Base-by-base conservation (phyloP, 257 asterid genomes). In the Asclepias syriaca region DNA sequence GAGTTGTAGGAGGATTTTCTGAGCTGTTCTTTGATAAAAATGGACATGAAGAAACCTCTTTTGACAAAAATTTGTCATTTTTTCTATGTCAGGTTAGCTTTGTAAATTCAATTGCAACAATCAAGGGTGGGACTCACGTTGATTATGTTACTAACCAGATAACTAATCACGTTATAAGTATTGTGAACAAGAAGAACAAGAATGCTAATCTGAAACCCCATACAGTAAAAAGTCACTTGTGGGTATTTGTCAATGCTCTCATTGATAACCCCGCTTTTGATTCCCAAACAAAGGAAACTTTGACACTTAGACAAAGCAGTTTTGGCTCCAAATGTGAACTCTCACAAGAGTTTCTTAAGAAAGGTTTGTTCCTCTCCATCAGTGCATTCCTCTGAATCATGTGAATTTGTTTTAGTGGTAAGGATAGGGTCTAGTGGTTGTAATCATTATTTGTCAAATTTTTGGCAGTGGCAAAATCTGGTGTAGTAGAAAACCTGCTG, bases 51-150 rank as follows among this genome's bases (percentile, higher is more conserved):
- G 16, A 16, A 34, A 63, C 40, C 46, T 37, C 50, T 18, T 64
- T 8, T 37, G 39, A 37, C 15, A 2, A 14, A 15, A 34, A 1
- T n/a, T 27, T 40, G 39, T 69, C 67, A 45, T 70, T 53, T 70
- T 53, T 7, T 8, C 18, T 68, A 4, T 59, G 24, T 58, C 90
- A 95, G 99, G 99, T 95, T 80, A 95, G 99, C 83, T 95, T 95
- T 70, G 99, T 95, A 3, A 95, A 95, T 70, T 84, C 87, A 72
- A 95, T 95, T 72, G 87, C 98, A 45, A 95, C 99, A 54, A 83
- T 92, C 84, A 95, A 95, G 79, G 99, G 99, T n/a, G 99, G 99
- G 71, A 95, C 98, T 68, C 99, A 92, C 78, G 98, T 95, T 24
- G 99, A 95, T 77, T 90, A 88, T 81, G 92, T 92, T 27, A 89